Evolutionary conservation across 1,284 basidiomycete species (phyloP).

Genomic region (Cryptococcus sp.): DNA sequence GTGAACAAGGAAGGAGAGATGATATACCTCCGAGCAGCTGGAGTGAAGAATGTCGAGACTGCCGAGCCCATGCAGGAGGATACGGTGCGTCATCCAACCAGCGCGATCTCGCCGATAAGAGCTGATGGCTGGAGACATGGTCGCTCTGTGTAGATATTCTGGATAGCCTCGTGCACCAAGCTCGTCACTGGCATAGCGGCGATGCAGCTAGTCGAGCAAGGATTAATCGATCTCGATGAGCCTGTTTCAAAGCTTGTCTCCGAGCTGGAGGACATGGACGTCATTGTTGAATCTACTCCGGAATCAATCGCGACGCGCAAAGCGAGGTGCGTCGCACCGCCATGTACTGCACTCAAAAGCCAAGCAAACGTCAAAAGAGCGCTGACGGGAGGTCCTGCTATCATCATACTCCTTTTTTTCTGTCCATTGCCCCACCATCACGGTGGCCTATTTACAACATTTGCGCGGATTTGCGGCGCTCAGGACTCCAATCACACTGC

Average conservation of each 20-base stretch:
- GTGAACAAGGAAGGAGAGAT: conserved; percentile 15
- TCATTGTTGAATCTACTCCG: conserved; percentile 13
- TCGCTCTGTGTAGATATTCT: conserved; percentile 16
- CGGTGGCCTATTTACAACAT: too few relatives aligned
- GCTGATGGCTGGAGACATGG: not conserved
- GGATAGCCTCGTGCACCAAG: conserved; percentile 40
- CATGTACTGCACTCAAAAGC: too few relatives aligned
- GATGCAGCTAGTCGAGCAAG: conserved; percentile 44
- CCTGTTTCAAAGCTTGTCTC: conserved; percentile 31
- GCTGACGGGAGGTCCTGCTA: too few relatives aligned
- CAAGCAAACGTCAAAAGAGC: too few relatives aligned
- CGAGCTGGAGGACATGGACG: conserved; percentile 29
- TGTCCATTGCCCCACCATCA: too few relatives aligned
- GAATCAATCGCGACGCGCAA: conserved; percentile 1
- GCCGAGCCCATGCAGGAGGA: conserved; percentile 14
- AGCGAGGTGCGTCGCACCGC: conserved; percentile 5
- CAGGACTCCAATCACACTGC: conserved; percentile 30
- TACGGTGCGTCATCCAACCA: conserved; percentile 8
- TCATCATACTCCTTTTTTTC: too few relatives aligned
- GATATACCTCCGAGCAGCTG: conserved; percentile 13
- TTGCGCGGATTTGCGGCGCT: too few relatives aligned
- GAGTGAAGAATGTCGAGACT: conserved; percentile 15
- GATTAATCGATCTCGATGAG: conserved; percentile 35
- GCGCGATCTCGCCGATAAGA: not conserved
- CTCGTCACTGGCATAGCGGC: conserved; percentile 43